Evolutionary conservation across 306 rosid genomes (phyloP), one percentile per base, ranked within the genome.

Genomic region (Cucumis cinereus): DNA sequence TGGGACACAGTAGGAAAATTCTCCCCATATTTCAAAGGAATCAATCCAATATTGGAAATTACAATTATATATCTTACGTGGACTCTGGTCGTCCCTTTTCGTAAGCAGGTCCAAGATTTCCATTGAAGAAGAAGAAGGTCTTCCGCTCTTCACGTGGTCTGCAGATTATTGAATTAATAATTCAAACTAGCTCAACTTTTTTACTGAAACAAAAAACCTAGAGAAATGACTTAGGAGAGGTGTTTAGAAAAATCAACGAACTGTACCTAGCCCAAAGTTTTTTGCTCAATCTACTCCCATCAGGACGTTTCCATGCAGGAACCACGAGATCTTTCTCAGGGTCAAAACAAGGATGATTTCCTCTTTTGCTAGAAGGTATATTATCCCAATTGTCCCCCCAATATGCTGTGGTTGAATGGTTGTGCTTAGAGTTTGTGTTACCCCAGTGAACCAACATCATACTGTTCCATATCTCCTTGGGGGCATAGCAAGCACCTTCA

Each of bases 401-500:
- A 80, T 92, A 94, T 38, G 99, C 97, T 74, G 99, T 94, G 24
- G 99, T 94, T 82, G 99, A 94, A 81, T 88, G 89, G 77, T 90
- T 90, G 41, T 94, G 95, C 84, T 94, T 94, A 17, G 91, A 64
- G 74, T 94, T 94, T 72, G 97, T 92, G 85, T 94, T 94, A 79
- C 99, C 99, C 99, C 99, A 94, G 82, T 94, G 99, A 77, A 90
- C 97, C 86, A 94, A 79, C 99, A 94, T 92, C 92, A 89, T 91
- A 86, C 99, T 94, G 83, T 80, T 86, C 97, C 99, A 91, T 86
- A 94, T 94, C 87, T 94, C 99, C 89, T 94, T 94, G 13, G 99
- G 99, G 68, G 99, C 97, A 89, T 92, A 94, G 88, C 99, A 94
- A 79, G 99, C 97, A 81, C 99, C 97, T 89, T 94, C 99, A 84